A percentile compares a stretch with the other conserved stretches of the same genome.
Evolutionary conservation across 2,329 filamentous ascomycete genomes (phyloP).

Genomic region (Penicillium sp.): DNA sequence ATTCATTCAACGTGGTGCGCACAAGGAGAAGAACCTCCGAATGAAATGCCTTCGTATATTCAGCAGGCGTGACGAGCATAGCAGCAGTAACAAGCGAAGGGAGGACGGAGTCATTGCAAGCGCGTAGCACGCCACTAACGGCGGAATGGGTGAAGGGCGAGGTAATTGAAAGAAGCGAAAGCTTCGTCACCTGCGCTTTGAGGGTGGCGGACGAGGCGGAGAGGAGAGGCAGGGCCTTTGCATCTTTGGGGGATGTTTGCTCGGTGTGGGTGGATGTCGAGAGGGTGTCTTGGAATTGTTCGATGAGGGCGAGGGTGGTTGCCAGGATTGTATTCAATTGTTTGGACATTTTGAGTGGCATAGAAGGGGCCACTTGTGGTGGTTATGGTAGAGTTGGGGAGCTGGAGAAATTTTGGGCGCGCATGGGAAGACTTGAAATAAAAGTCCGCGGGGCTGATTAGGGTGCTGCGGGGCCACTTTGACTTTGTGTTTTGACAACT

Average conservation of each 20-base stretch:
- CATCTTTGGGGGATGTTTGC: constrained; percentile 29
- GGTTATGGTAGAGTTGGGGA: constrained; percentile 5
- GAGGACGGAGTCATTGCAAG: constrained; percentile 70
- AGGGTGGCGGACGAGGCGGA: constrained; percentile 70
- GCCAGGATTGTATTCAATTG: constrained; percentile 32
- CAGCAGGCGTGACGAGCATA: constrained; percentile 60
- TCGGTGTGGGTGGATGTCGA: constrained; percentile 21
- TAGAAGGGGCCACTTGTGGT: not conserved
- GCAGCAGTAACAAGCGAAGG: constrained; percentile 71
- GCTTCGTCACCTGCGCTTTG: constrained; percentile 79
- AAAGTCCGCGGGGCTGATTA: constrained; percentile 33
- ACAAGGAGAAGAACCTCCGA: constrained; percentile 62
- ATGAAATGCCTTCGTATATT: constrained; percentile 64
- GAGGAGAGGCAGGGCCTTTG: constrained; percentile 60
- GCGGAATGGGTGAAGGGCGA: constrained; percentile 81
- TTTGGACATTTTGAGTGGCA: constrained; percentile 29
- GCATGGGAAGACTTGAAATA: not conserved
- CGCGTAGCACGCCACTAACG: constrained; percentile 65
- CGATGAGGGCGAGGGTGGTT: constrained; percentile 38
- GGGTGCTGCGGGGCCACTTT: constrained; percentile 24
- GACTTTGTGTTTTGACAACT: not conserved
- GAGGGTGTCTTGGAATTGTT: constrained; percentile 41
- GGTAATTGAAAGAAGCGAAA: constrained; percentile 82
- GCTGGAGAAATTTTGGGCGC: constrained; percentile 27
- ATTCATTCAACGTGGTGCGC: constrained; percentile 60